These are phyloP conservation scores for Saturnispora sekii DNA, from an alignment of 805 yeast species.

Conservation along the genomic window DNA sequence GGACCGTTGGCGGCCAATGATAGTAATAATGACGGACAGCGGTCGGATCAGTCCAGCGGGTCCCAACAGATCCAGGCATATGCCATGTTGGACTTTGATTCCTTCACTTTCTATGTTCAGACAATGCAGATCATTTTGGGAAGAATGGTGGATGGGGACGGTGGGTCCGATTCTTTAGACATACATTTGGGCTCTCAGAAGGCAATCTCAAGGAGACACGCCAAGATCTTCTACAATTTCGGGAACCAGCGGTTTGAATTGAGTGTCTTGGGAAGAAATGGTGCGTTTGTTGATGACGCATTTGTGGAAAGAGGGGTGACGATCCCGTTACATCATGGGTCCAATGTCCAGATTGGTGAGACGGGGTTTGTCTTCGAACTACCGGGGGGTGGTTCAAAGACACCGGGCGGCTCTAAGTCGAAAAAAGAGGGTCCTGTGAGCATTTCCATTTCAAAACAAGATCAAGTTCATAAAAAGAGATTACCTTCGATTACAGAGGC, in stretches of 20 bases:
- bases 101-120: conserved; percentile 91
- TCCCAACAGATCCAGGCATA: conserved; percentile 40
- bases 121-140: conserved; percentile 91
- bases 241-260: conserved; percentile 93
- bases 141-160: conserved; percentile 69
- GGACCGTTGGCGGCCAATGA: not conserved
- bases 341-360: conserved; percentile 87
- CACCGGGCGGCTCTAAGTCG: not conserved
- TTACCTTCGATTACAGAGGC: conserved; percentile 6
- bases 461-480: not conserved
- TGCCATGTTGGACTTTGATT: conserved; percentile 81
- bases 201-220: conserved; percentile 90
- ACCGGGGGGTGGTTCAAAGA: conserved; percentile 33
- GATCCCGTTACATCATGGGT: conserved; percentile 72
- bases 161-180: conserved; percentile 54
- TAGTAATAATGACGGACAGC: not conserved
- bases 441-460: not conserved
- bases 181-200: conserved; percentile 88
- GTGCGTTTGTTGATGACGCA: conserved; percentile 89
- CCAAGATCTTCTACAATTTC: conserved; percentile 91
- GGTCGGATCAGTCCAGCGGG: not conserved
- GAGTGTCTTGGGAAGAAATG: conserved; percentile 87
- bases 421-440: conserved; percentile 1
- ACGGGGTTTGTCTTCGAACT: conserved; percentile 80
- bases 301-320: conserved; percentile 90